Evolutionary conservation across 306 rosid genomes (phyloP).

Genomic region (Cucumis sativus): DNA sequence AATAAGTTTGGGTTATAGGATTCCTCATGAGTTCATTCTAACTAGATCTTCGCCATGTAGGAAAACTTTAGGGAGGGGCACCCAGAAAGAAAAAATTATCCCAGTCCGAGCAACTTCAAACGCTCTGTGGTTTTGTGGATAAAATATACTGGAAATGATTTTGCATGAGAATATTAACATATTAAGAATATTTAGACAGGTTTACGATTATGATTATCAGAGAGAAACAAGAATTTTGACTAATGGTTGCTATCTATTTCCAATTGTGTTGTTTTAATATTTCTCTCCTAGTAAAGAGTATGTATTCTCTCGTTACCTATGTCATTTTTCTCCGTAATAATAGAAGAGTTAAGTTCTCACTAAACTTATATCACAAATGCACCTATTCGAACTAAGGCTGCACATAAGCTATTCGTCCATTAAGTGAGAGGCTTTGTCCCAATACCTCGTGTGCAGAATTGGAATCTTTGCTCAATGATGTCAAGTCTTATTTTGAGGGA

Average conservation of each 20-base stretch:
- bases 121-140: neutral
- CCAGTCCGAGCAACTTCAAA: neutral
- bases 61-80: neutral
- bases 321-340: neutral
- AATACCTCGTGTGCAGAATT: slow-evolving; percentile 42
- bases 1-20: neutral
- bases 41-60: neutral
- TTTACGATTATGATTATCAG: neutral
- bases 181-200: neutral
- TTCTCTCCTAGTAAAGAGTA: neutral
- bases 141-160: neutral
- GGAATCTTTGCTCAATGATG: slow-evolving; percentile 28
- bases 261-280: neutral
- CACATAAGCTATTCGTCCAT: neutral
- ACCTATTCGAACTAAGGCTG: neutral
- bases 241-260: neutral
- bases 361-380: neutral
- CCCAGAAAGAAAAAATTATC: neutral
- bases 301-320: neutral
- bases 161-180: neutral
- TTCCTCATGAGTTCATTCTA: too few relatives aligned
- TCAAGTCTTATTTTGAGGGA: slow-evolving; percentile 42
- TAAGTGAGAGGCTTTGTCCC: neutral
- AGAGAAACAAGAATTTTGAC: neutral
- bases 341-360: neutral